Evolutionary conservation across 2,329 filamentous ascomycete species (phyloP), one percentile per base, ranked within the genome.

Genomic region (Aquanectria penicillioides): DNA sequence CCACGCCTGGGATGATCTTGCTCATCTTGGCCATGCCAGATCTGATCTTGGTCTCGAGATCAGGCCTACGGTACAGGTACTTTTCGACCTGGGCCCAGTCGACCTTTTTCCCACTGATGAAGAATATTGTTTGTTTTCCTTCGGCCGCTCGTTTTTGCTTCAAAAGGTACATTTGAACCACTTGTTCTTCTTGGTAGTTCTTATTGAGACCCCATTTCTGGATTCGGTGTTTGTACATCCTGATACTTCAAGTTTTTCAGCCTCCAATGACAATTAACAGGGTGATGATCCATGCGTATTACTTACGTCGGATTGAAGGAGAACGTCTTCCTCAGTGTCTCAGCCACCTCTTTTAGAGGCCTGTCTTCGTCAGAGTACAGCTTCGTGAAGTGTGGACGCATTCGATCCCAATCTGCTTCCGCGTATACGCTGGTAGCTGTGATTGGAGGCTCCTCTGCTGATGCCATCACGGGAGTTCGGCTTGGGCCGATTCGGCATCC

Each of bases 131-230:
- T 10, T 29, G 22, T 18, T 49, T 49, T 6, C 46, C 46, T 11
- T 13, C 33, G 8, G 31, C 31, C 17, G 25, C 31, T 2, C 46
- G 46, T n/a, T 49, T 31, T 12, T 49, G 15, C 11, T 49, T 49
- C 22, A 49, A 25, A 8, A 49, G 46, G 20, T 13, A 49, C 31
- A 49, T 49, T 6, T 49, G 33, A 23, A 49, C 8, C 2, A 49
- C 23, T 2, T 49, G 13, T 15, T 49, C 33, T 9, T 37, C 33
- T n/a, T 26, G 36, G 10, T 26, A 36, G n/a, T 49, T 49, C 11
- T 49, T 49, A 11, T 26, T 13, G 7, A 49, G 13, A 15, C 33
- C 46, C 46, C 46, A 49, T 37, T 49, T 49, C 31, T 38, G 33
- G 9, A 49, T 3, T 2, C 33, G 33, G 11, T 49, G 31, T 23